These are phyloP conservation scores for Phanerochaete sordida DNA, from an alignment of 768 basidiomycete genomes.

Conservation along the genomic window DNA sequence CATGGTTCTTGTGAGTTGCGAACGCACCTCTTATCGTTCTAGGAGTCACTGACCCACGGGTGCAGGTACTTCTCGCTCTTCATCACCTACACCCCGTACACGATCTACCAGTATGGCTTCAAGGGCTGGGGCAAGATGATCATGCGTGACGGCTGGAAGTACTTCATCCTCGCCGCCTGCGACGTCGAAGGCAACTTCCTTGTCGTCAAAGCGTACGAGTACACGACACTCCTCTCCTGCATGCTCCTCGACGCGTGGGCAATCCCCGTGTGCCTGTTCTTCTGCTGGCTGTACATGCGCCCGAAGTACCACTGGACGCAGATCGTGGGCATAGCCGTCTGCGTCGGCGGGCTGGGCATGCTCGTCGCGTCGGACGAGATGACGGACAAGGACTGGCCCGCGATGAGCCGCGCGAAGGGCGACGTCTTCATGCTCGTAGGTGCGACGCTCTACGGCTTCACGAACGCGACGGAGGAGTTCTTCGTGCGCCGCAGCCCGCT, in stretches of 20 bases:
- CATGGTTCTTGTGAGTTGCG: constrained; percentile 68
- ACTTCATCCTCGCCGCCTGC: constrained; percentile 71
- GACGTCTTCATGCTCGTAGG: constrained; percentile 87
- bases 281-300: constrained; percentile 82
- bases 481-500: constrained; percentile 76
- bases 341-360: constrained; percentile 71
- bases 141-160: constrained; percentile 81
- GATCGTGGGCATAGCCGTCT: constrained; percentile 68
- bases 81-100: constrained; percentile 79
- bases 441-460: constrained; percentile 83
- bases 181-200: constrained; percentile 90
- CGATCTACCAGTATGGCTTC: constrained; percentile 85
- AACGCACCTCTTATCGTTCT: background rate
- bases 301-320: constrained; percentile 82
- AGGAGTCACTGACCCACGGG: background rate
- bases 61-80: constrained; percentile 76
- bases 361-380: constrained; percentile 77
- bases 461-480: constrained; percentile 87
- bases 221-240: constrained; percentile 83
- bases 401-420: constrained; percentile 66
- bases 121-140: constrained; percentile 80
- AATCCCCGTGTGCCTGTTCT: constrained; percentile 81
- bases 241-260: constrained; percentile 96
- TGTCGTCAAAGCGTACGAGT: constrained; percentile 83
- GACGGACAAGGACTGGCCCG: constrained; percentile 71